Conservation (phyloP, 2,329 filamentous ascomycete species). For the Phaeosphaeriaceae sp. region DNA sequence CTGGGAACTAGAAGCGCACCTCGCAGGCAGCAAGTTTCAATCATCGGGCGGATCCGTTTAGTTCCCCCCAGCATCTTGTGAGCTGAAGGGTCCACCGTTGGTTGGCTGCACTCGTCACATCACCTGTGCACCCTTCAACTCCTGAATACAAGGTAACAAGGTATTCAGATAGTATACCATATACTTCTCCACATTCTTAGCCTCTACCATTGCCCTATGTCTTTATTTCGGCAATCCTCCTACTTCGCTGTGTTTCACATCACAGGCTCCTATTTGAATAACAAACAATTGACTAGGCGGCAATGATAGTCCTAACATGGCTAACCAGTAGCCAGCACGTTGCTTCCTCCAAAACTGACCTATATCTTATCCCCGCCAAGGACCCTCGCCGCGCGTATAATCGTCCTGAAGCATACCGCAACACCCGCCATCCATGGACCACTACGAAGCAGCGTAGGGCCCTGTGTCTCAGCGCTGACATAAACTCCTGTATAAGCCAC, state of each 20-base stretch:
- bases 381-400: slow-evolving; percentile 30
- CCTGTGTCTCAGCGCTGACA: slow-evolving; percentile 33
- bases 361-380: slow-evolving; percentile 18
- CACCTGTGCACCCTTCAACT: too few species aligned
- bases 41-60: slow-evolving; percentile 27
- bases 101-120: not conserved
- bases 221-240: not conserved
- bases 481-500: slow-evolving; percentile 49
- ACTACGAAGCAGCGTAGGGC: slow-evolving; percentile 23
- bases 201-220: not conserved
- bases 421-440: slow-evolving; percentile 26
- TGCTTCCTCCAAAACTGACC: not conserved
- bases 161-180: too few species aligned
- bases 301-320: not conserved
- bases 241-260: too few species aligned
- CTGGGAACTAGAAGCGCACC: slow-evolving; percentile 21
- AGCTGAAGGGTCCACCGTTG: slow-evolving; percentile 25
- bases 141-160: too few species aligned
- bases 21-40: slow-evolving; percentile 36
- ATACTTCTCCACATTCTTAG: not conserved
- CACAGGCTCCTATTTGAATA: not conserved
- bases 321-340: not conserved
- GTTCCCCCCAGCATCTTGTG: slow-evolving; percentile 34
- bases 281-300: not conserved
- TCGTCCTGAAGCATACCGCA: slow-evolving; percentile 28